Evolutionary conservation across 257 asterid genomes (phyloP).

Genomic region (Jacaranda mimosifolia): DNA sequence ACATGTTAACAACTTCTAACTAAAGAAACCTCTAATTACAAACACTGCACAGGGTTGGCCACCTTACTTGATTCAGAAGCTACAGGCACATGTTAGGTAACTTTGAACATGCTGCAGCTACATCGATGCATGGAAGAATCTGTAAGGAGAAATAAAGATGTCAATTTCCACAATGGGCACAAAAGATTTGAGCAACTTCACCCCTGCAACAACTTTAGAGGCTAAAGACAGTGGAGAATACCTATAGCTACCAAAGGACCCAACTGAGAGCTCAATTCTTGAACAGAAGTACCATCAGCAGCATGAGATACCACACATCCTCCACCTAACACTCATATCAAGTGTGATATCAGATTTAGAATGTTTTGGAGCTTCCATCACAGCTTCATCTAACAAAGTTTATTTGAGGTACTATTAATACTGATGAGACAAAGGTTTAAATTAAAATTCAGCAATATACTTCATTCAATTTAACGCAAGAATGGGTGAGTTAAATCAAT

Average conservation of each 20-base stretch:
- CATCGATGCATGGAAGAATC: conserved; percentile 93
- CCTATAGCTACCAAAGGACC: conserved; percentile 95
- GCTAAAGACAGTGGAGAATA: conserved; percentile 40
- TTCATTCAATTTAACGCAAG: conserved; percentile 1
- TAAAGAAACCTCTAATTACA: conserved; percentile 23
- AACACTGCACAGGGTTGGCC: conserved; percentile 35
- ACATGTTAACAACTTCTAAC: conserved; percentile 9
- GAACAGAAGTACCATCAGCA: conserved; percentile 81
- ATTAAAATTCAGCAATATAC: conserved; percentile 20
- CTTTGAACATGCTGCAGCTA: conserved; percentile 88
- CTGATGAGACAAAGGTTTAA: conserved; percentile 7
- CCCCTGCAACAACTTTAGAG: conserved; percentile 37
- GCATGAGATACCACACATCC: conserved; percentile 85
- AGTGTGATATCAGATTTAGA: conserved; percentile 33
- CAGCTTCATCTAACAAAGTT: conserved; percentile 17
- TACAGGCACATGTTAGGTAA: conserved; percentile 71
- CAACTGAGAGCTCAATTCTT: conserved; percentile 83
- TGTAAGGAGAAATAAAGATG: conserved; percentile 46
- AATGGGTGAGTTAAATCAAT: conserved; percentile 10
- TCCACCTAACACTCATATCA: conserved; percentile 67
- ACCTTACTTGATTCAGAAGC: conserved; percentile 86
- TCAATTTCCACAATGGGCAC: conserved; percentile 40
- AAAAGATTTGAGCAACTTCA: conserved; percentile 38
- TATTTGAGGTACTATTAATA: conserved; percentile 2
- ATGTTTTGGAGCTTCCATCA: conserved; percentile 15